Evolutionary conservation across 257 asterid species (phyloP).

Genomic region (Solanum pinnatisectum): DNA sequence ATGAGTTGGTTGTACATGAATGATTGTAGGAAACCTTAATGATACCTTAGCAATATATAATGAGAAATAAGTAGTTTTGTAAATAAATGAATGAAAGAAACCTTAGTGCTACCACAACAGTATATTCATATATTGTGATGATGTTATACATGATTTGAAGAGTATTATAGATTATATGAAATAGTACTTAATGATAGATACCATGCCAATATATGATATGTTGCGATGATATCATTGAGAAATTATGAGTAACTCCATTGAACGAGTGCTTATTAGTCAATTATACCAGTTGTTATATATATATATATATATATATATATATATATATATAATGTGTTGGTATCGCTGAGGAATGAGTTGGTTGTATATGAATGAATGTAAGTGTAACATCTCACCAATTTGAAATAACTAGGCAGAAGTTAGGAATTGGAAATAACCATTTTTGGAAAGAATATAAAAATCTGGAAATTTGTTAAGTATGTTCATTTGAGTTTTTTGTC

Average conservation of each 20-base stretch:
- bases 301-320: too few species aligned
- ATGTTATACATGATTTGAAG: background rate
- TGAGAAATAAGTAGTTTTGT: background rate
- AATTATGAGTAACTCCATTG: background rate
- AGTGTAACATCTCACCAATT: too few species aligned
- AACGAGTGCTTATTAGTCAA: background rate
- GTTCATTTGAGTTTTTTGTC: too few species aligned
- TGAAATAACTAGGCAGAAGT: too few species aligned
- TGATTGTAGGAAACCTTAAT: background rate
- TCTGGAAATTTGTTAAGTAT: too few species aligned
- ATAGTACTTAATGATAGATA: too few species aligned
- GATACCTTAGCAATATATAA: background rate
- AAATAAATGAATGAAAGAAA: background rate
- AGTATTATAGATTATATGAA: background rate
- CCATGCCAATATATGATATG: background rate
- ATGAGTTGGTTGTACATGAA: background rate
- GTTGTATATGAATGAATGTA: background rate
- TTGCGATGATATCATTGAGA: background rate
- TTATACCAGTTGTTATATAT: too few species aligned
- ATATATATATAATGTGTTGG: background rate
- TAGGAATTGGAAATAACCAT: too few species aligned
- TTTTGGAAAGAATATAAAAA: too few species aligned
- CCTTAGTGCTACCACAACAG: background rate
- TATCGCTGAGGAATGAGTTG: background rate
- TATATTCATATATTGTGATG: background rate